Evolutionary conservation across 805 yeast species (phyloP), one percentile per base, ranked within the genome.

Genomic region (Martiniozyma abietophila): DNA sequence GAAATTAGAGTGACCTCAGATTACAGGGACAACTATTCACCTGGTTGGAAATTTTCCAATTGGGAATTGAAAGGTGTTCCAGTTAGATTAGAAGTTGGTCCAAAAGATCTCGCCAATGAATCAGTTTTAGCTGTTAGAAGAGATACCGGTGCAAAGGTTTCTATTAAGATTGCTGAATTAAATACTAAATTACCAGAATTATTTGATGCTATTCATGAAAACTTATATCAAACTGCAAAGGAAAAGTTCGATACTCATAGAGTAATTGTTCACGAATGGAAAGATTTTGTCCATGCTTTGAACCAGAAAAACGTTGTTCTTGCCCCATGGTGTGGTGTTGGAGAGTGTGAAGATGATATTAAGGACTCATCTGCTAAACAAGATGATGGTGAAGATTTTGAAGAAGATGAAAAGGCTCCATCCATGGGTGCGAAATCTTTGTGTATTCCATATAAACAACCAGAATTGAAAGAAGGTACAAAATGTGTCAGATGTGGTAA

Each of bases 401-500:
- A 82, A 58, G 80, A 69, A 31, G 99, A 92, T 56, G 97, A 92
- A 54, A 81, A 83, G 60, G 85, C 98, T 17, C 99, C 99, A 56
- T 77, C 94, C 34, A 92, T 92, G 99, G 99, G 99, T 56, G 99
- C 99, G 47, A 92, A 92, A 69, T 81, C 95, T 15, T 71, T 92
- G 61, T 92, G 99, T 74, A 88, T 88, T 59, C 98, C 98, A 46
- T 78, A 77, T 54, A 81, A 83, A 25, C 97, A 89, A 67, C 96
- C 95, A 40, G 74, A 65, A 51, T 71, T 89, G 60, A 74, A 74
- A 58, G 64, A 59, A 46, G 89, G 80, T 48, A 83, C 85, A 46
- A 80, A 77, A 60, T 94, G 98, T 76, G 79, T 85, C 44, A 80
- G 67, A 52, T 92, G 97, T 72, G 82, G 70, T 43, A 66, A 62